These are phyloP conservation scores for Calvatia gigantea DNA, from an alignment of 768 basidiomycete species.

Conservation along the genomic window DNA sequence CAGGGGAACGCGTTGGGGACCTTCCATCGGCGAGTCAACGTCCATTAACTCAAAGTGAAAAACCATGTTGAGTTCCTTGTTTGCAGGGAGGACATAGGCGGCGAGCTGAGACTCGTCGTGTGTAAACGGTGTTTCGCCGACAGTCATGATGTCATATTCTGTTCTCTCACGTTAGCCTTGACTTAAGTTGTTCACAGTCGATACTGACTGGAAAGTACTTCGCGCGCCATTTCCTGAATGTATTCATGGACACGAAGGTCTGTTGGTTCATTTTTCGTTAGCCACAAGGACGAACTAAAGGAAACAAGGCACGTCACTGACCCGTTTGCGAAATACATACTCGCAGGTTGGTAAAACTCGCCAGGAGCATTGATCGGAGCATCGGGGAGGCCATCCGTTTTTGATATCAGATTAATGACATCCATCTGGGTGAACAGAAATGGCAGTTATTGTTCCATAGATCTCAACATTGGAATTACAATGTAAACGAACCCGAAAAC, in stretches of 20 bases:
- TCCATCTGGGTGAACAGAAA: conserved; percentile 46
- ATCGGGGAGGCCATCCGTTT: conserved; percentile 61
- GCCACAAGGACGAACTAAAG: not conserved
- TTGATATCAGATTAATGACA: conserved; percentile 67
- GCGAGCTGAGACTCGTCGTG: conserved; percentile 48
- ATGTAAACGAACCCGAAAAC: conserved; percentile 55
- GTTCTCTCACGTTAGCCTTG: not conserved
- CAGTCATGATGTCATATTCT: conserved; percentile 61
- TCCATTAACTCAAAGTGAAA: conserved; percentile 65
- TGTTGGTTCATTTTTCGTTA: conserved; percentile 19
- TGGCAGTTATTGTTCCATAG: not conserved
- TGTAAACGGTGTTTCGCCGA: conserved; percentile 63
- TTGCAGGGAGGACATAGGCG: conserved; percentile 50
- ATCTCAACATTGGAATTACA: not conserved
- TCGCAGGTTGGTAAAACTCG: conserved; percentile 51
- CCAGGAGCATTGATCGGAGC: conserved; percentile 52
- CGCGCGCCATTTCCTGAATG: conserved; percentile 59
- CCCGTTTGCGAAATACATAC: conserved; percentile 59
- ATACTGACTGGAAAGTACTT: conserved; percentile 56
- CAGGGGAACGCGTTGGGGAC: conserved; percentile 33
- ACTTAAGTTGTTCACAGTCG: not conserved
- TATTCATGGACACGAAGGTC: conserved; percentile 67
- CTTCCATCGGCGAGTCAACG: conserved; percentile 43
- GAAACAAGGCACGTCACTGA: conserved; percentile 20
- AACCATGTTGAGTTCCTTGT: conserved; percentile 63